phyloP scores from a whole-genome alignment of 2,329 filamentous ascomycete species.

The Fusarium fujikuroi region DNA sequence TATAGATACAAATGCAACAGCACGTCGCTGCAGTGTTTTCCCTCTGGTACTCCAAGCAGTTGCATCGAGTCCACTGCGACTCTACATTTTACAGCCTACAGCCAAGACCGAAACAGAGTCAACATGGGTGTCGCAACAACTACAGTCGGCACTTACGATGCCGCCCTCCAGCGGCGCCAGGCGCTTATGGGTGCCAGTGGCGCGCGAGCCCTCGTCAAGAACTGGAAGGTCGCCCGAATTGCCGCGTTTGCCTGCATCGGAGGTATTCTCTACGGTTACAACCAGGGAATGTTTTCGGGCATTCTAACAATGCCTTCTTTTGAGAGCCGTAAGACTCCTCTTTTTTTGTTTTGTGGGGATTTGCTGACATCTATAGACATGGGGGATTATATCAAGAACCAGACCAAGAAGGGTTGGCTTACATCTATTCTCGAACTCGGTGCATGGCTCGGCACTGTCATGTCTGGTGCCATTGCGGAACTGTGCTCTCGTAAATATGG shows the following conservation, averaged over 20 bases:
- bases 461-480: slow-evolving; percentile 78
- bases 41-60: not conserved
- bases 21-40: not conserved
- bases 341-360: not conserved
- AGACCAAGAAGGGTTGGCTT: slow-evolving; percentile 68
- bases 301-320: slow-evolving; percentile 69
- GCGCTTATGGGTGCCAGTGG: slow-evolving; percentile 65
- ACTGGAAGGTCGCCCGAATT: slow-evolving; percentile 69
- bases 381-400: slow-evolving; percentile 63
- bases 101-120: not conserved
- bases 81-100: not conserved
- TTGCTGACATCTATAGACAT: slow-evolving; percentile 56
- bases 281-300: slow-evolving; percentile 72
- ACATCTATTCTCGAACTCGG: slow-evolving; percentile 79
- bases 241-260: slow-evolving; percentile 72
- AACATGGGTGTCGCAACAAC: slow-evolving; percentile 24
- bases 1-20: slow-evolving; percentile 6
- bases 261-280: slow-evolving; percentile 75
- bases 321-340: slow-evolving; percentile 55
- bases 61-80: not conserved
- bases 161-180: slow-evolving; percentile 62
- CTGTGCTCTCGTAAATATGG: slow-evolving; percentile 74
- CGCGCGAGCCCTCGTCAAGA: slow-evolving; percentile 65
- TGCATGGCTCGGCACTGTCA: slow-evolving; percentile 78
- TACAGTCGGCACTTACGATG: slow-evolving; percentile 56